Evolutionary conservation across 1,139 yeast species (phyloP), one percentile per base, ranked within the genome.

Genomic region (Taphrina pruni): DNA sequence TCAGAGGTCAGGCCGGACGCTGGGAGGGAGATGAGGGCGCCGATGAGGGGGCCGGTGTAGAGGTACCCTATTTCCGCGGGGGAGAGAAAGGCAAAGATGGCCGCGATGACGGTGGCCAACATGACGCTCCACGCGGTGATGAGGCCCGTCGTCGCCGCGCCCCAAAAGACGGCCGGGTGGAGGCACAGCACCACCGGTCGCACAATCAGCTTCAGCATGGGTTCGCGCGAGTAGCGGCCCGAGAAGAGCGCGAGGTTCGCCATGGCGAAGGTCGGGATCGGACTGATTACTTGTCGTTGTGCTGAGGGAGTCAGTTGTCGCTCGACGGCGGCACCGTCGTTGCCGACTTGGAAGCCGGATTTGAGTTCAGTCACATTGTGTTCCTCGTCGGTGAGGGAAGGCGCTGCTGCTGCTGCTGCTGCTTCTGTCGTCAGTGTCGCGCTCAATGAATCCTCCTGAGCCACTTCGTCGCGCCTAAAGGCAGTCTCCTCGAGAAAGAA

Each of bases 121-220:
- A 70, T 71, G 64, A 71, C 73, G 3, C 73, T 70, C 74, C 74
- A 72, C 7, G 73, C 73, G 60, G 72, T 71, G 54, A 72, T 43
- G 11, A 72, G 66, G 32, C 73, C 73, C 38, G 69, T 70, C 5
- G 71, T 66, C n/a, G 70, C 62, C 35, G 70, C 68, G n/a, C 71
- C 74, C 72, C 73, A 72, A 32, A 65, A 38, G 32, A 72, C 60
- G 6, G 72, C 72, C 4, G 74, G 74, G 45, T 71, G 72, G 35
- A 65, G 38, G 2, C 69, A 26, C 50, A 72, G 56, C 12, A 71
- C 67, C 41, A 72, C 62, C 26, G 74, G 74, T 6, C 73, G 69
- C 51, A 72, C 50, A 38, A 70, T 35, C 26, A 71, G 57, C 41
- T 71, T 72, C 69, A 73, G 65, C 9, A 72, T 60, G 17, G 72